Base-by-base conservation (phyloP, 805 yeast species). In the Cyberlindnera mrakii region DNA sequence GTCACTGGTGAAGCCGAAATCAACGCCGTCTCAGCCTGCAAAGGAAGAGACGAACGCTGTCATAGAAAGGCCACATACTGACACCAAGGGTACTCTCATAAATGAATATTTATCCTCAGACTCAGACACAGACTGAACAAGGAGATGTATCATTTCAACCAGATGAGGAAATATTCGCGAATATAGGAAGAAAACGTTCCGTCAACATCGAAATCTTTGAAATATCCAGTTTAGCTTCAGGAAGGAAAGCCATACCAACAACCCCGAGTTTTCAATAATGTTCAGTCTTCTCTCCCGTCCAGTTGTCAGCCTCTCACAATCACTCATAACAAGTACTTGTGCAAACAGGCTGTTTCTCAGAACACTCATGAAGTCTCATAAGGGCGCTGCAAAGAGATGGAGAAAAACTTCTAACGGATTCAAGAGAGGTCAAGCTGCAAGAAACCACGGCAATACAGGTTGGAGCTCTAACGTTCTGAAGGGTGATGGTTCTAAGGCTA, bases 381-480 rank as follows among this genome's bases (percentile, higher is more conserved):
- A 87, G 59, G 87, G 95, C 20, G 82, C 95, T 6, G 89, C 89
- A 39, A 87, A 85, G 60, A 77, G 97, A 66, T 86, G 93, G 80
- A 76, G 83, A 60, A 80, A 79, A 55, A 82, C 85, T 5, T 87
- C 85, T 2, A 68, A 69, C 36, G 75, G 78, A n/a, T 82, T 71
- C 64, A 75, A 80, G 53, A 69, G 87, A 59, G 69, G 62, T 49
- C 78, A 80, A 54, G 84, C 95, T 17, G 95, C 96, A 10, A 78
- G 96, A 68, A 84, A 85, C 52, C 97, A 90, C 62, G 96, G 97
- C 40, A 90, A 90, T 58, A 86, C 89, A 2, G 90, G 96, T 18
- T 90, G 93, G 83, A 74, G 89, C 29, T 67, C 76, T 33, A 72
- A 80, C 40, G 70, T 75, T 20, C 65, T 84, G 56, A 68, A 77